A percentile compares a stretch with the other conserved stretches of the same genome.
These are phyloP conservation scores for Trifolium repens DNA, from an alignment of 306 rosid species.

Conservation along the genomic window DNA sequence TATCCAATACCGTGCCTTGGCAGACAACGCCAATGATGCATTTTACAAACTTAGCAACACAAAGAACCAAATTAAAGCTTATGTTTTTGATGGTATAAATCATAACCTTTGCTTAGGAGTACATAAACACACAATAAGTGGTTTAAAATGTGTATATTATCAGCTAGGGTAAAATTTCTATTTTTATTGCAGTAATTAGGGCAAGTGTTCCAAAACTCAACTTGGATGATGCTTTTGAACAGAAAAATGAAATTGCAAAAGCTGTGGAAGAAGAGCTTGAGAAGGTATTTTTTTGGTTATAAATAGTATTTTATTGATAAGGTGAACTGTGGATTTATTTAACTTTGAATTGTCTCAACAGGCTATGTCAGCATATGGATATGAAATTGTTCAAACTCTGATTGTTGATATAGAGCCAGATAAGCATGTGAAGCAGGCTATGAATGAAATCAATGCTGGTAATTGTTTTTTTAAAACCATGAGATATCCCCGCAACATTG, in stretches of 20 bases:
- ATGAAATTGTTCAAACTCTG: conserved; percentile 90
- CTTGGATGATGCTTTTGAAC: conserved; percentile 93
- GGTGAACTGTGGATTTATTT: conserved; percentile 22
- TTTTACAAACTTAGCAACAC: conserved; percentile 96
- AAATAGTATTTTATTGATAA: conserved; percentile 26
- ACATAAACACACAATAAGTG: conserved; percentile 7
- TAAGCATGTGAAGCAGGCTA: conserved; percentile 88
- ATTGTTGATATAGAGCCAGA: conserved; percentile 91
- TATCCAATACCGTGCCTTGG: conserved; percentile 86
- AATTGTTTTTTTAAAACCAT: not conserved
- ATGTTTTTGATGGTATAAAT: conserved; percentile 86
- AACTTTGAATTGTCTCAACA: conserved; percentile 42
- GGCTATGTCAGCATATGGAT: conserved; percentile 99
- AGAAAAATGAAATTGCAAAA: conserved; percentile 90
- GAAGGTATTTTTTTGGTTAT: conserved; percentile 53
- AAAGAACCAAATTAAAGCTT: conserved; percentile 86
- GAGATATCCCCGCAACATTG: conserved; percentile 38
- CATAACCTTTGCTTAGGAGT: conserved; percentile 33
- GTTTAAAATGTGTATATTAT: conserved; percentile 24
- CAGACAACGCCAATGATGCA: conserved; percentile 82
- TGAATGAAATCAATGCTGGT: conserved; percentile 99
- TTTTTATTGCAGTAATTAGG: conserved; percentile 70
- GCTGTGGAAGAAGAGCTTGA: conserved; percentile 93
- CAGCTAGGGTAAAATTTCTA: conserved; percentile 27
- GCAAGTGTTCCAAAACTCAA: conserved; percentile 90